Base-by-base conservation (phyloP, 257 asterid species). In the Misopates orontium region DNA sequence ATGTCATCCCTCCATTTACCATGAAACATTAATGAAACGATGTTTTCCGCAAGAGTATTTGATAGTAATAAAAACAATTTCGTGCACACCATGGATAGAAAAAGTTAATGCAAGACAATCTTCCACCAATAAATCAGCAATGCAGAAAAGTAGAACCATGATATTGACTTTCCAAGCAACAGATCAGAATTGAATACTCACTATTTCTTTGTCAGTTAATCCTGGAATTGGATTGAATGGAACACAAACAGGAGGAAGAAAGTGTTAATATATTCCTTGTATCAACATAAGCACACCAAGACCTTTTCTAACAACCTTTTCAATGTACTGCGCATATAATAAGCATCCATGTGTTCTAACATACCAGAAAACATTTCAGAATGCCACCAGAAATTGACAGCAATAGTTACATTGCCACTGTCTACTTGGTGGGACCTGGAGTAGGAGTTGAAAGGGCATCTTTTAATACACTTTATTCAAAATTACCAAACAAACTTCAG, bases 371-470 rank as follows among this genome's bases (percentile, higher is more conserved):
- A 82, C 80, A 75, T 76, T 50, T 72, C 81, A 4, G 97, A 94
- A 60, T 31, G 88, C 99, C 99, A 90, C 99, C 99, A 94, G 79
- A 88, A 88, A 74, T 94, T 94, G 74, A 94, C 86, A 61, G 97
- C 99, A 57, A 84, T 82, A 56, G 96, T 90, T 73, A 94, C 69
- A 78, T 71, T 71, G 62, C 69, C 96, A 71, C 99, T 94, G 81
- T 94, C 96, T 76, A 94, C 96, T 85, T 94, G 99, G 84, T 90
- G 99, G 77, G 80, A 94, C 97, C 99, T 94, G 69, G n/a, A 59
- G 64, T 62, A 75, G 70, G 64, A 80, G 36, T 70, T 54, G 40
- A 75, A 10, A 50, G 58, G 55, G 28, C 42, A 67, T 28, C 36
- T 41, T 25, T 67, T 57, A 60, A 44, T 60, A 58, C 32, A 44